These are phyloP conservation scores for Hygrocybe coccinea DNA, from an alignment of 768 basidiomycete species.

Conservation along the genomic window DNA sequence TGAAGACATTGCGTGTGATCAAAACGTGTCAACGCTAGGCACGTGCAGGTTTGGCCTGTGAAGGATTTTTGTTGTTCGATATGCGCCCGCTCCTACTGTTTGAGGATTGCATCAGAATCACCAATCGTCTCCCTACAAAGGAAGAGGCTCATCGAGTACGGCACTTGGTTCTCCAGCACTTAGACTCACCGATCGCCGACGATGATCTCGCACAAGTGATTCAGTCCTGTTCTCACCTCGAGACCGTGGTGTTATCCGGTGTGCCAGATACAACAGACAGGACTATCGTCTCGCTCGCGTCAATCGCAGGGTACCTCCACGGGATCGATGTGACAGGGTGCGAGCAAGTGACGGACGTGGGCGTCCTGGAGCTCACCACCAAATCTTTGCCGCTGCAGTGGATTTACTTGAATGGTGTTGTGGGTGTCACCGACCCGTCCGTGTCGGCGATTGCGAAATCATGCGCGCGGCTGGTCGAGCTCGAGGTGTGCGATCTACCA, in stretches of 20 bases:
- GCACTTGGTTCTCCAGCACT: conserved; percentile 51
- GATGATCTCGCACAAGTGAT: conserved; percentile 57
- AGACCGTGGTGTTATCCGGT: conserved; percentile 66
- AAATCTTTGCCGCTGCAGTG: conserved; percentile 66
- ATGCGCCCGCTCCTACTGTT: conserved; percentile 32
- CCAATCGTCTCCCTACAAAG: conserved; percentile 55
- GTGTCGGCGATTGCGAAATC: conserved; percentile 69
- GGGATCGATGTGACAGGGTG: conserved; percentile 77
- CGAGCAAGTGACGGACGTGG: conserved; percentile 69
- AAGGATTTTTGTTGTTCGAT: background rate
- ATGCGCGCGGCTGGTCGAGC: conserved; percentile 73
- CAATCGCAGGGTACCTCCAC: conserved; percentile 59
- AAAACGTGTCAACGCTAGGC: background rate
- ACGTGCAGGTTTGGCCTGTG: background rate
- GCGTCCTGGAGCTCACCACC: conserved; percentile 64
- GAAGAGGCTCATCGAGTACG: conserved; percentile 57
- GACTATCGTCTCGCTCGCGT: conserved; percentile 60
- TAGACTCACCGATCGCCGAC: conserved; percentile 44
- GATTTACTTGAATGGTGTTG: conserved; percentile 67
- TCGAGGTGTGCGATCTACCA: conserved; percentile 71
- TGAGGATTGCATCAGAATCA: conserved; percentile 56
- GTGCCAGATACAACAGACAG: conserved; percentile 63
- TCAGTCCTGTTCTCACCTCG: conserved; percentile 56
- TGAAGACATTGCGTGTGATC: conserved; percentile 36
- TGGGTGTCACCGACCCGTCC: conserved; percentile 52